phyloP scores from a whole-genome alignment of 176 grass and related monocot species.

The Musa schizocarpa region DNA sequence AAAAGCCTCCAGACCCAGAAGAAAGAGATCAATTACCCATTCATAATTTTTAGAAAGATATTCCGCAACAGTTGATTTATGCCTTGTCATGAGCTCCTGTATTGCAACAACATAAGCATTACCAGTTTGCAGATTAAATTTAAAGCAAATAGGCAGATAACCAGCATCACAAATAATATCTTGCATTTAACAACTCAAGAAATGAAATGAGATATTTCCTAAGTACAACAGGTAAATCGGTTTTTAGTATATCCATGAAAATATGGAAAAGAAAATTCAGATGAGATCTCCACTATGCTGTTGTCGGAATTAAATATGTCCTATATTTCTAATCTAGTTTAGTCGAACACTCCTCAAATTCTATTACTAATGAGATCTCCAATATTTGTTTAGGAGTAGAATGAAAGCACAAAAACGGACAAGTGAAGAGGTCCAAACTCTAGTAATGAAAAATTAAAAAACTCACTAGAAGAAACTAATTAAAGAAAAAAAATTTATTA shows the following conservation, averaged over 20 bases:
- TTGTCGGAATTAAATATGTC: no score
- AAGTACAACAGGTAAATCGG: not conserved
- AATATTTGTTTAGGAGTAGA: no score
- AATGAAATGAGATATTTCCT: not conserved
- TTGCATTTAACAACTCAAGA: not conserved
- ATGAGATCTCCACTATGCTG: not conserved
- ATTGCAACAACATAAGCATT: not conserved
- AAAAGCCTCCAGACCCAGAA: not conserved
- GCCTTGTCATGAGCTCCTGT: slow-evolving; percentile 50
- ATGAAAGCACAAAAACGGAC: no score
- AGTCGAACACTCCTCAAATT: no score
- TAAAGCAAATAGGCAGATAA: not conserved
- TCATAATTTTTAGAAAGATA: slow-evolving; percentile 56
- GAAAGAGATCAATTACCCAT: slow-evolving; percentile 28
- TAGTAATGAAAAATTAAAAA: no score
- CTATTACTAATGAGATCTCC: no score
- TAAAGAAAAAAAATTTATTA: no score
- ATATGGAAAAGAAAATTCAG: not conserved
- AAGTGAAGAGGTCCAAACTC: no score
- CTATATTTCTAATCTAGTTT: no score
- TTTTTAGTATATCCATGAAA: not conserved
- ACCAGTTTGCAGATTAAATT: not conserved
- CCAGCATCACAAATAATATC: not conserved
- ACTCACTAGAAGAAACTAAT: no score
- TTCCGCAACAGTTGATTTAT: slow-evolving; percentile 32